phyloP scores from a whole-genome alignment of 2,329 filamentous ascomycete genomes.

The Sordariomycetes sp. region DNA sequence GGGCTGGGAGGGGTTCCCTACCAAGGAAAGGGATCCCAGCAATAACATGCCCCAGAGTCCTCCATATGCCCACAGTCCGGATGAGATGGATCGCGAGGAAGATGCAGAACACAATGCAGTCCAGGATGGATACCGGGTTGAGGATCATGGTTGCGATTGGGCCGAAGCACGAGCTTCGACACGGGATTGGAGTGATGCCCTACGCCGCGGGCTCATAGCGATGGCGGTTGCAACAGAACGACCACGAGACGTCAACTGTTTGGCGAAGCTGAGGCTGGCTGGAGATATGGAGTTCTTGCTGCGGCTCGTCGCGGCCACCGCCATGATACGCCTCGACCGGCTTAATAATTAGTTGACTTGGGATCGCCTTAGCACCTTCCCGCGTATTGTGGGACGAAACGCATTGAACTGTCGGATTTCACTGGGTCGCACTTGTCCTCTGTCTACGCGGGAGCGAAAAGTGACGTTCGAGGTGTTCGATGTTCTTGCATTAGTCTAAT shows the following conservation, averaged over 20 bases:
- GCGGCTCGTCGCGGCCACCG: too few species aligned
- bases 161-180: neutral
- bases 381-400: neutral
- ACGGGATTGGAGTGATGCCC: neutral
- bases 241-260: neutral
- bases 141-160: constrained; percentile 49
- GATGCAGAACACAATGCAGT: constrained; percentile 62
- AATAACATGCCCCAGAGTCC: constrained; percentile 36
- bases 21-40: constrained; percentile 1
- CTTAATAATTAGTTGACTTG: neutral
- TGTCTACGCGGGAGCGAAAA: neutral
- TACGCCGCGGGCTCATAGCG: neutral
- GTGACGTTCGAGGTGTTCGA: neutral
- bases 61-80: constrained; percentile 51
- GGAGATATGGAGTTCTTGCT: neutral
- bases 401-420: neutral
- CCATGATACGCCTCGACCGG: neutral
- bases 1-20: neutral
- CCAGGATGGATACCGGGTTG: constrained; percentile 61
- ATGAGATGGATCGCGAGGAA: constrained; percentile 65
- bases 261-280: neutral
- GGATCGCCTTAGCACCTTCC: neutral
- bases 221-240: neutral
- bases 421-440: neutral
- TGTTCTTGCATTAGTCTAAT: neutral